Conservation (phyloP, 371 early-diverging fungal genomes). For the Smittium culicis region DNA sequence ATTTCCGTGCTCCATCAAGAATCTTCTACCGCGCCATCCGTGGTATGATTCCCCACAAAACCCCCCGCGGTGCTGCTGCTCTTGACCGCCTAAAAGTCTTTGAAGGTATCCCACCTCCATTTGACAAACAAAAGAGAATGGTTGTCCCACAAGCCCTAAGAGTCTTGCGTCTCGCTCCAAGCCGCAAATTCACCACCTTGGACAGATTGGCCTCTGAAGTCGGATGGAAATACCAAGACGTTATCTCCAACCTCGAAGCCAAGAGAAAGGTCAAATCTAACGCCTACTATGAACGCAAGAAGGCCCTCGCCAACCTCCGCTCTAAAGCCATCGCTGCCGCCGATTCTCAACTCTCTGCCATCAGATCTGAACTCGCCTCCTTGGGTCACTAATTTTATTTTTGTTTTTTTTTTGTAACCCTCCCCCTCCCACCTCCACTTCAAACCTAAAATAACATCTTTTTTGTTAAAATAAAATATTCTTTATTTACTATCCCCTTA, state of each 20-base stretch:
- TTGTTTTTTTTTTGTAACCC: no score
- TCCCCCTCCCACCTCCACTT: no score
- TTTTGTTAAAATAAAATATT: no score
- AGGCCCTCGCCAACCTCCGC: slow-evolving; percentile 44
- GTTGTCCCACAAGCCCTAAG: slow-evolving; percentile 96
- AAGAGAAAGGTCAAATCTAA: slow-evolving; percentile 91
- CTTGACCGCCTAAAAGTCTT: slow-evolving; percentile 95
- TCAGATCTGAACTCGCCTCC: slow-evolving; percentile 37
- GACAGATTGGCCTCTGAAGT: slow-evolving; percentile 90
- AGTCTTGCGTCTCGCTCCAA: slow-evolving; percentile 90
- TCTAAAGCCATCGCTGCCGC: slow-evolving; percentile 44
- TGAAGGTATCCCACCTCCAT: slow-evolving; percentile 98
- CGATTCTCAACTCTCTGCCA: slow-evolving; percentile 36
- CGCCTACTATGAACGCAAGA: slow-evolving; percentile 86
- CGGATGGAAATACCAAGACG: slow-evolving; percentile 99
- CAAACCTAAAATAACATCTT: no score
- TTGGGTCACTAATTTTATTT: slow-evolving; percentile 36
- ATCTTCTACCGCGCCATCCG: slow-evolving; percentile 96
- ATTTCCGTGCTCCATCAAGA: slow-evolving; percentile 98
- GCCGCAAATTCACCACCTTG: slow-evolving; percentile 92
- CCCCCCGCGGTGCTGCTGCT: slow-evolving; percentile 94
- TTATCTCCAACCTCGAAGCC: slow-evolving; percentile 88
- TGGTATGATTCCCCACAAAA: slow-evolving; percentile 99
- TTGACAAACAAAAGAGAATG: slow-evolving; percentile 90
- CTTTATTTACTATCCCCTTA: no score